Base-by-base conservation (phyloP, 768 basidiomycete genomes). In the Gymnopilus dilepis region DNA sequence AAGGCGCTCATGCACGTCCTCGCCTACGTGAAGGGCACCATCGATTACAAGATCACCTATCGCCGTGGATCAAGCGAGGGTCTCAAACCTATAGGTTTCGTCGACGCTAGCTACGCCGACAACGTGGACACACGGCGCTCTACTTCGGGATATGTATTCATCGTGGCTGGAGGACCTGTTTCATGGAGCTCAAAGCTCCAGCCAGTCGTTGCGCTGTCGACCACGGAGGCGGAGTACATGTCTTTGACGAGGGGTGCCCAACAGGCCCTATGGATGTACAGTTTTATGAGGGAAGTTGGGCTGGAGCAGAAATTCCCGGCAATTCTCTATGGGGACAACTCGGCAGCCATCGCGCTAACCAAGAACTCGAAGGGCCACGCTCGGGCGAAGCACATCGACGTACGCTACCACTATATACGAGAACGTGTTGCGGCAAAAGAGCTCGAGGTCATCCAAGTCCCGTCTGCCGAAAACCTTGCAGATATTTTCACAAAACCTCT, bases 141-240 rank as follows among this genome's bases (percentile, higher is more conserved):
- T 0, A 76, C 69, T 19, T 69, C 68, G 9, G 79, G 77, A 0
- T 76, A 72, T 60, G 31, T 76, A 8, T 74, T 72, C 54, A 63
- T 72, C 52, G 51, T 70, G 37, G 68, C 64, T 19, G 74, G 73
- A 1, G 69, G 71, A 0, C 64, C 72, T 0, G 69, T 73, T 1
- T 67, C 69, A 6, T 78, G 77, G 77, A 65, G 57, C 7, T 68
- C 74, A 4, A 74, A 73, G 56, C 63, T 61, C 19, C 77, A 78
- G 41, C 41, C 56, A 1, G 57, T 45, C 6, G 59, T 68, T 13
- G 52, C 52, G 0, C 15, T 19, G 1, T 73, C 72, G 0, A n/a
- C n/a, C n/a, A n/a, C n/a, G n/a, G n/a, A n/a, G n/a, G n/a, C n/a
- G n/a, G n/a, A n/a, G n/a, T n/a, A 69, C 72, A 41, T 41, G 40